Base-by-base conservation (phyloP, 208 protist genomes). In the Trypanosomatidae sp. region DNA sequence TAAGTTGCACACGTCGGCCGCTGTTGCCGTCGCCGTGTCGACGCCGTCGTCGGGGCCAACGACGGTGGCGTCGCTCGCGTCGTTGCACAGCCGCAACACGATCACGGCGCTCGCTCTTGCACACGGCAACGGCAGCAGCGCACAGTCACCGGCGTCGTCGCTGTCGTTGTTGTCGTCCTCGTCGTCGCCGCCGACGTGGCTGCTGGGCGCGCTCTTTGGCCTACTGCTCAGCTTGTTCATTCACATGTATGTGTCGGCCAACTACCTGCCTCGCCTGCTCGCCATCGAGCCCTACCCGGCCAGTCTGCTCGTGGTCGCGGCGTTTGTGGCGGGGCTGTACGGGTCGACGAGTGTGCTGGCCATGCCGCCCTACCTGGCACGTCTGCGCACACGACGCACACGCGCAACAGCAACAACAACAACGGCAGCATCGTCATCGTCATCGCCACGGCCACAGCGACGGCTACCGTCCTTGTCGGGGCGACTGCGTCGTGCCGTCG, bases 211-310 rank as follows among this genome's bases (percentile, higher is more conserved):
- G 6, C 44, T 83, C 4, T 80, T 70, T 40, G 66, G 78, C 27
- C 4, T 54, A 37, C 56, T 62, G 22, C 45, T 32, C 13, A 57
- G 40, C 35, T 27, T 81, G 21, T 58, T 59, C 7, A 18, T 88
- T 13, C 78, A 50, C 33, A 72, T 84, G 27, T 76, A 66, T 42
- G 60, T 48, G 43, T 77, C 53, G 15, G 64, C 79, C 49, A 80
- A 80, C 48, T 74, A 73, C 53, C 79, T 89, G 33, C 79, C 79
- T 3, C 74, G 79, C 21, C 53, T 89, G 21, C 32, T 89, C 6
- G 79, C 69, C 10, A 39, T 89, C 13, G 74, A 85, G 7, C 79
- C 79, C 0, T 81, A 67, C 20, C 79, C 79, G 13, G 65, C 70
- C 4, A 68, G 46, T 22, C 42, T 84, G 11, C 8, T 69, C 13